These are phyloP conservation scores for Leptomonas seymouri DNA, from an alignment of 208 protist genomes.

Conservation along the genomic window DNA sequence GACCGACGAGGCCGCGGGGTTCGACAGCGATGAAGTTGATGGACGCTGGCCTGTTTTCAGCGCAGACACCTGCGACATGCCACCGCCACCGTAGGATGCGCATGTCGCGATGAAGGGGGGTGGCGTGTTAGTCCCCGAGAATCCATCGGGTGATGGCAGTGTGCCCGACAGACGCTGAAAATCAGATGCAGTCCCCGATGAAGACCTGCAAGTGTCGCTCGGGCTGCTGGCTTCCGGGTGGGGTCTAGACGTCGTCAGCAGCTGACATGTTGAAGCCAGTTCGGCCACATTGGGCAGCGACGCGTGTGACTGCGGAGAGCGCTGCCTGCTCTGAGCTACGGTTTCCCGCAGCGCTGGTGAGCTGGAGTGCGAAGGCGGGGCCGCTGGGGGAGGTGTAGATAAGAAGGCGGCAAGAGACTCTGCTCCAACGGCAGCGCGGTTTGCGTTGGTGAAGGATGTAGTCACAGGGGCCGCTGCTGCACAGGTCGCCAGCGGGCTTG, in stretches of 20 bases:
- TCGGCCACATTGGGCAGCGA: no score
- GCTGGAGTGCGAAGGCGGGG: conserved; percentile 11
- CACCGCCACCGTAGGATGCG: not conserved
- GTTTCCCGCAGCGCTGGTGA: conserved; percentile 4
- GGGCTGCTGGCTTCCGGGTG: not conserved
- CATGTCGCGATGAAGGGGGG: not conserved
- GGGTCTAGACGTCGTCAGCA: conserved; percentile 1
- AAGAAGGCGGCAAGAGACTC: conserved; percentile 5
- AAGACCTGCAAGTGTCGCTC: not conserved
- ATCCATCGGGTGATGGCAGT: not conserved
- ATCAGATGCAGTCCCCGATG: not conserved
- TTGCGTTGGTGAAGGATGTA: no score
- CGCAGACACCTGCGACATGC: not conserved
- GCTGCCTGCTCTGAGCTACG: not conserved
- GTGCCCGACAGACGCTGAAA: not conserved
- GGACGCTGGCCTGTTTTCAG: not conserved
- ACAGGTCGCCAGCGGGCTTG: not conserved
- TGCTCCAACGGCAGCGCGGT: not conserved
- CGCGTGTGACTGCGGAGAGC: no score
- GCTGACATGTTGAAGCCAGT: not conserved
- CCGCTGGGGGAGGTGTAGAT: conserved; percentile 9
- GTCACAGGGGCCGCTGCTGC: no score
- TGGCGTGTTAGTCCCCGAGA: not conserved
- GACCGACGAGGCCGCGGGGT: conserved; percentile 1
- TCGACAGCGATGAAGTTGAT: not conserved